phyloP scores from a whole-genome alignment of 768 basidiomycete species.

The Mycena olivaceomarginata region DNA sequence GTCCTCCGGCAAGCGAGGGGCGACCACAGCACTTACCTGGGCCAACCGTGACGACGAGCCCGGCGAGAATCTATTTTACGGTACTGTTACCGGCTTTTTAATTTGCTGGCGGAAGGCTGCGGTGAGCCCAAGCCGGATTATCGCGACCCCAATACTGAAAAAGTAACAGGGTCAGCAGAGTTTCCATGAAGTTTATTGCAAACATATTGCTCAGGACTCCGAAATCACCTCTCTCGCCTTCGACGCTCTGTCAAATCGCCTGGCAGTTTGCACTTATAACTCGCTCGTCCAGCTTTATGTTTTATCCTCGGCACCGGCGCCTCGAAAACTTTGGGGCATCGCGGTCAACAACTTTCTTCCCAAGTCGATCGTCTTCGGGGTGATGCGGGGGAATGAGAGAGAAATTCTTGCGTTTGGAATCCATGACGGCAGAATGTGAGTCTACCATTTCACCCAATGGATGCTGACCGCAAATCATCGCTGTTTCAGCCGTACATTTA shows the following conservation, averaged over 20 bases:
- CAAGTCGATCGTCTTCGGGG: not conserved
- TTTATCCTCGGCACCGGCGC: not conserved
- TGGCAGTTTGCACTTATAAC: not conserved
- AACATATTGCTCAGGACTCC: not conserved
- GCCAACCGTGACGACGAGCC: slow-evolving; percentile 15
- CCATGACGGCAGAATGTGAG: slow-evolving; percentile 20
- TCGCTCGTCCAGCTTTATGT: not conserved
- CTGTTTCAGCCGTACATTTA: slow-evolving; percentile 12
- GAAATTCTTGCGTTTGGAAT: slow-evolving; percentile 14
- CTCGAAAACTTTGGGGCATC: not conserved
- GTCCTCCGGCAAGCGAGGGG: not conserved
- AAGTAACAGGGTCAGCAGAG: not conserved
- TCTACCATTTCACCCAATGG: not conserved
- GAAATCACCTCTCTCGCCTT: slow-evolving; percentile 19
- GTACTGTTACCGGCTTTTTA: slow-evolving; percentile 9
- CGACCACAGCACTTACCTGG: slow-evolving; percentile 16
- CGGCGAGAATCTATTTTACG: slow-evolving; percentile 7
- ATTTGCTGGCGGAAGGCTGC: slow-evolving; percentile 9
- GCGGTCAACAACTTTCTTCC: not conserved
- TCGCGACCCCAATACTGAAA: not conserved
- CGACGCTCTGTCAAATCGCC: slow-evolving; percentile 13
- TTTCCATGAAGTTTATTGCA: slow-evolving; percentile 8
- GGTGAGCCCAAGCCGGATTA: not conserved
- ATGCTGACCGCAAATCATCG: not conserved
- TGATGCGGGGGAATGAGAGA: slow-evolving; percentile 5